These are phyloP conservation scores for Clarireedia paspali DNA, from an alignment of 2,329 filamentous ascomycete genomes.

Conservation along the genomic window DNA sequence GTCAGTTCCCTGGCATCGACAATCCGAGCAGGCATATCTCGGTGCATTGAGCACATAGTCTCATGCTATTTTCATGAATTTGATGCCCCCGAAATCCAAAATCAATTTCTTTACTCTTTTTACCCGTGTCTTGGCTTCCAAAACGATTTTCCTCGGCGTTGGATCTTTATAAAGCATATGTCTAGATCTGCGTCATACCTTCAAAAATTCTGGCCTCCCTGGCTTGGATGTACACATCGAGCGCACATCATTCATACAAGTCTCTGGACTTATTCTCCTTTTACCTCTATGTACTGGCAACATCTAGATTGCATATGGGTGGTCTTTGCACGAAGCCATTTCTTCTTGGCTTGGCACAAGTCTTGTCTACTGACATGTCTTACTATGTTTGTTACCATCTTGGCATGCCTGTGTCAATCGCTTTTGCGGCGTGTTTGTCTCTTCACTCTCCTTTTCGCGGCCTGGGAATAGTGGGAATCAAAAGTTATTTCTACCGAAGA, in stretches of 20 bases:
- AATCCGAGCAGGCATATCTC: constrained; percentile 9
- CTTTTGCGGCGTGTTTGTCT: background rate
- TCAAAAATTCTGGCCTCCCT: constrained; percentile 13
- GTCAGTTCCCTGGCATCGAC: constrained; percentile 3
- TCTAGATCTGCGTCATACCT: constrained; percentile 23
- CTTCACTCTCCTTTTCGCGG: background rate
- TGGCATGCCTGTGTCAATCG: background rate
- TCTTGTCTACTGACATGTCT: constrained; percentile 1
- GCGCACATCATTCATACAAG: constrained; percentile 1
- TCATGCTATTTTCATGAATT: background rate
- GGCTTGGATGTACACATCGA: constrained; percentile 9
- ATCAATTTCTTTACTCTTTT: background rate
- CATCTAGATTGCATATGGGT: constrained; percentile 24
- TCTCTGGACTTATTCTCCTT: background rate
- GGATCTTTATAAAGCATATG: constrained; percentile 24
- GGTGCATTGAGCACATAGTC: constrained; percentile 9
- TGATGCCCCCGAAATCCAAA: constrained; percentile 2
- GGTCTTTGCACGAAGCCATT: constrained; percentile 19
- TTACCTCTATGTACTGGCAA: constrained; percentile 7
- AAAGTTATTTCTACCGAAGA: constrained; percentile 8
- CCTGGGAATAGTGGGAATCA: constrained; percentile 1
- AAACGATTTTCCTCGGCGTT: constrained; percentile 14
- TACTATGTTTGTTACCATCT: constrained; percentile 1
- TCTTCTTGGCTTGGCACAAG: constrained; percentile 1
- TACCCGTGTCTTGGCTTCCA: constrained; percentile 2